Evolutionary conservation across 495 filamentous ascomycete genomes (phyloP).

Genomic region (Entonaema liquescens): DNA sequence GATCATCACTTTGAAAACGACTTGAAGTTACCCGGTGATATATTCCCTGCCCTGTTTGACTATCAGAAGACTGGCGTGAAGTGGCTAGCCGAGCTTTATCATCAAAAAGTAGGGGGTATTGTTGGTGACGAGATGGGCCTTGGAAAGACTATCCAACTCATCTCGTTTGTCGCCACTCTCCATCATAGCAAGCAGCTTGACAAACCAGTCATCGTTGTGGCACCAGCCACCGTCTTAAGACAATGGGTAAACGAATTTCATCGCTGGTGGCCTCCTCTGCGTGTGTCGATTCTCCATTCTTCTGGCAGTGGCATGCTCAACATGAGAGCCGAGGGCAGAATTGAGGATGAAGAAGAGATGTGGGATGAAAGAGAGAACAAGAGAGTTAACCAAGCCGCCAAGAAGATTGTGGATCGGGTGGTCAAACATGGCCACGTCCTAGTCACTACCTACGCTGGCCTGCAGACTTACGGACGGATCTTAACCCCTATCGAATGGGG

Average conservation of each 20-base stretch:
- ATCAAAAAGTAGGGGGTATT: constrained; percentile 89
- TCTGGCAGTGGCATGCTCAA: constrained; percentile 97
- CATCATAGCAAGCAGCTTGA: constrained; percentile 87
- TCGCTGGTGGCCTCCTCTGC: constrained; percentile 94
- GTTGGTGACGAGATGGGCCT: constrained; percentile 98
- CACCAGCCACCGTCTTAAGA: constrained; percentile 90
- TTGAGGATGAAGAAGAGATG: constrained; percentile 71
- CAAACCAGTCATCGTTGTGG: constrained; percentile 87
- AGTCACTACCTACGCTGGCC: constrained; percentile 91
- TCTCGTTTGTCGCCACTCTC: constrained; percentile 87
- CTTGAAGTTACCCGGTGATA: constrained; percentile 86
- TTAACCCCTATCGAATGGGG: constrained; percentile 87
- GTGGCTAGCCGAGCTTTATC: constrained; percentile 95
- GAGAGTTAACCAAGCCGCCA: constrained; percentile 68
- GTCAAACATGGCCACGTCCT: constrained; percentile 89
- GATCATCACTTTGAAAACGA: constrained; percentile 78
- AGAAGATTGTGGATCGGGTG: constrained; percentile 82
- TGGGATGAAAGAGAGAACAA: constrained; percentile 54
- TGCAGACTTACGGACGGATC: constrained; percentile 83
- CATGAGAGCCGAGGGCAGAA: constrained; percentile 69
- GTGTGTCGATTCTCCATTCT: constrained; percentile 92
- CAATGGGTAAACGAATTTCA: constrained; percentile 99
- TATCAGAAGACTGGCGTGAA: constrained; percentile 96
- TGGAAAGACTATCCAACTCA: constrained; percentile 93
- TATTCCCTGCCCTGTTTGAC: constrained; percentile 87